Conservation (phyloP, 805 yeast genomes). For the Teunomyces panamensis region DNA sequence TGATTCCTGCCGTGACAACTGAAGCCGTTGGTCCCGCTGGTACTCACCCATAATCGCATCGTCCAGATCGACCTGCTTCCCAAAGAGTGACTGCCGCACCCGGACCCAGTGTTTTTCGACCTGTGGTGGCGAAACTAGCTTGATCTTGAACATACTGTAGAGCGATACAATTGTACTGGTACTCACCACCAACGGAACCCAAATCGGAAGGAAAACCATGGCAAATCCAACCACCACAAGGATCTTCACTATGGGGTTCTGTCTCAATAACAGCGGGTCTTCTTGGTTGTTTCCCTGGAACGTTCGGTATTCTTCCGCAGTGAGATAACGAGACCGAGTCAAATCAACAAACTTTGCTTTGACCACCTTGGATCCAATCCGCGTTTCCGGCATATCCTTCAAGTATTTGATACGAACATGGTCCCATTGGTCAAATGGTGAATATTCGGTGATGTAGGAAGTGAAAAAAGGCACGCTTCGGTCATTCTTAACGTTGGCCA, state of each 20-base stretch:
- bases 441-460: conserved; percentile 65
- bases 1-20: conserved; percentile 28
- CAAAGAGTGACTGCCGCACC: conserved; percentile 32
- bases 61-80: conserved; percentile 24
- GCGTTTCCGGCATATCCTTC: conserved; percentile 40
- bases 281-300: conserved; percentile 31
- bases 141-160: conserved; percentile 39
- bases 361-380: conserved; percentile 35
- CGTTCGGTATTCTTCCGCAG: conserved; percentile 10
- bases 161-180: conserved; percentile 34
- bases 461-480: conserved; percentile 88
- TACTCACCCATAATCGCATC: conserved; percentile 31
- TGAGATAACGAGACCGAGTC: conserved; percentile 21
- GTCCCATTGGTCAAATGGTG: conserved; percentile 68
- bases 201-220: conserved; percentile 41
- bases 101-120: conserved; percentile 31
- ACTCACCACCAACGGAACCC: conserved; percentile 48
- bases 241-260: conserved; percentile 23
- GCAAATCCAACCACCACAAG: conserved; percentile 23
- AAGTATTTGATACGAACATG: conserved; percentile 47
- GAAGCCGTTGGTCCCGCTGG: conserved; percentile 25
- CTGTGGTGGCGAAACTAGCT: conserved; percentile 21
- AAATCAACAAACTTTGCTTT: conserved; percentile 55
- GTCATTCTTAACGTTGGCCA: conserved; percentile 80
- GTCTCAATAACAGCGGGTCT: conserved; percentile 34